Base-by-base conservation (phyloP, 2,329 filamentous ascomycete species). In the Fusarium heterosporum region DNA sequence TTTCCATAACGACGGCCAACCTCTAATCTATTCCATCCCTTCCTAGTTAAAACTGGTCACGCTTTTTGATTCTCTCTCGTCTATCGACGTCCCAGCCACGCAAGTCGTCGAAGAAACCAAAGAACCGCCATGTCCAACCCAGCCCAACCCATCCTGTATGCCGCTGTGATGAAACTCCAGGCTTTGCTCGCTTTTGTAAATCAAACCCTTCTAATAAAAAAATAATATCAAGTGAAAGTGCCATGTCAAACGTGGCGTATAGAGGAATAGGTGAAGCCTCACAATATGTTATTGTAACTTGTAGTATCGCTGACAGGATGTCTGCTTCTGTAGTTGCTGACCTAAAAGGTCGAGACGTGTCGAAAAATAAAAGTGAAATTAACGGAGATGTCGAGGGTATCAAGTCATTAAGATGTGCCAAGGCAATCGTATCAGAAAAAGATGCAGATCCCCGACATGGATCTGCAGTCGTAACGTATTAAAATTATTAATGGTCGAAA, bases 371-470 rank as follows among this genome's bases (percentile, higher is more conserved):
- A 48, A 57, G 32, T 17, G 50, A 41, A 25, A 46, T 29, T 51
- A 51, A 54, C 42, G 30, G 41, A 62, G 45, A 36, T 56, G 41
- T 41, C 42, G 45, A 71, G 71, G 71, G 71, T 73, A 73, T 73
- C 71, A 68, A 64, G 66, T 73, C 71, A 68, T 73, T 43, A 73
- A 57, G 59, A 59, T 58, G 52, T 68, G 60, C 58, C 49, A 55
- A 46, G 36, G 58, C 52, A 43, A 56, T 73, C 67, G 53, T 72
- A 40, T 65, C 64, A 39, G 51, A 67, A 58, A 42, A 52, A 51
- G 43, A 38, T 22, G 38, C 45, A 66, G 46, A 65, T 57, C 30
- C 22, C 17, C 26, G 34, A 38, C 43, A 53, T 53, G 54, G 55
- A 62, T 71, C 42, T 51, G 55, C 43, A 49, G 30, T 58, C 53